Evolutionary conservation across 2,329 filamentous ascomycete genomes (phyloP).

Genomic region (Passalora sequoiae): DNA sequence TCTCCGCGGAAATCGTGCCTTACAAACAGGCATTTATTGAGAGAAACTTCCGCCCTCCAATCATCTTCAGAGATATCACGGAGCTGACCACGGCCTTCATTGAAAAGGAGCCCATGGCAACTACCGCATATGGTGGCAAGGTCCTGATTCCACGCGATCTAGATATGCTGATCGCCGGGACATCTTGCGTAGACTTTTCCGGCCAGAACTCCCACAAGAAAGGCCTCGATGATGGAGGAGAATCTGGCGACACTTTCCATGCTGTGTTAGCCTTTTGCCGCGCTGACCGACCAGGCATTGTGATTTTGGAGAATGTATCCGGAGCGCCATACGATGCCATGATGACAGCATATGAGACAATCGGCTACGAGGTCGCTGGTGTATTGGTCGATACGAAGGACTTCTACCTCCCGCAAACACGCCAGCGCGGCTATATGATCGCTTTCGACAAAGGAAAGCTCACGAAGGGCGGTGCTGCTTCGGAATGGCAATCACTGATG

Average conservation of each 20-base stretch:
- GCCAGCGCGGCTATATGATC: constrained; percentile 43
- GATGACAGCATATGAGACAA: constrained; percentile 39
- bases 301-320: constrained; percentile 68
- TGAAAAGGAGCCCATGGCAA: constrained; percentile 31
- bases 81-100: constrained; percentile 33
- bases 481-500: constrained; percentile 46
- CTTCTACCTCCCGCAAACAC: constrained; percentile 64
- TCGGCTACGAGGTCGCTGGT: constrained; percentile 53
- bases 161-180: constrained; percentile 66
- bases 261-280: constrained; percentile 56
- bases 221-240: constrained; percentile 50
- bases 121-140: constrained; percentile 62
- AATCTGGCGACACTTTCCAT: constrained; percentile 62
- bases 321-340: constrained; percentile 54
- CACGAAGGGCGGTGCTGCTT: neutral
- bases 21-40: constrained; percentile 47
- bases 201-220: constrained; percentile 56
- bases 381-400: constrained; percentile 61
- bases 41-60: constrained; percentile 39
- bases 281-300: constrained; percentile 54
- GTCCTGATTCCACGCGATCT: constrained; percentile 52
- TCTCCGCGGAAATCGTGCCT: constrained; percentile 44
- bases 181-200: constrained; percentile 72
- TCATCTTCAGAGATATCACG: constrained; percentile 44
- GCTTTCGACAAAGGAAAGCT: constrained; percentile 35